phyloP scores from a whole-genome alignment of 2,329 filamentous ascomycete species.

The Colletotrichum tropicale region DNA sequence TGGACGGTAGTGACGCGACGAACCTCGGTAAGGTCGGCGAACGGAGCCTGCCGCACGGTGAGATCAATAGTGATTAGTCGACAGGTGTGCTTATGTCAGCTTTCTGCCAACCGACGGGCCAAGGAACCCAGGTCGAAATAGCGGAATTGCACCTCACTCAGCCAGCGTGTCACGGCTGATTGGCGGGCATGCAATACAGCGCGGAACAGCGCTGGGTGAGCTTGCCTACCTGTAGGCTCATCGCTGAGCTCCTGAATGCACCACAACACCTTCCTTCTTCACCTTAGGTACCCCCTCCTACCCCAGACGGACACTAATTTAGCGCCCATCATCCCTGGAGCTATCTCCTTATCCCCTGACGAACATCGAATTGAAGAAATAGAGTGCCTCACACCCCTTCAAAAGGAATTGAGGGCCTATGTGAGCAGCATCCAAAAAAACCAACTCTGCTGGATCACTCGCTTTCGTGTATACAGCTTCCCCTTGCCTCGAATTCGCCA shows the following conservation, averaged over 20 bases:
- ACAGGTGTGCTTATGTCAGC: constrained; percentile 6
- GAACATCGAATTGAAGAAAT: neutral
- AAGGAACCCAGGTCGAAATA: neutral
- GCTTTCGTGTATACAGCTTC: neutral
- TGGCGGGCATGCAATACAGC: neutral
- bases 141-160: neutral
- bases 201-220: neutral
- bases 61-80: constrained; percentile 5
- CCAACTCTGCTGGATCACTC: neutral
- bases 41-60: neutral
- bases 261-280: neutral
- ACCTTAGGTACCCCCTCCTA: neutral
- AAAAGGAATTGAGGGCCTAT: neutral
- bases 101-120: neutral
- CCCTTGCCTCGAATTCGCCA: neutral
- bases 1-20: neutral
- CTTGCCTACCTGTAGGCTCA: neutral
- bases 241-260: neutral
- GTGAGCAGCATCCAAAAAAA: neutral
- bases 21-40: constrained; percentile 11
- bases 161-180: neutral
- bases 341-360: neutral
- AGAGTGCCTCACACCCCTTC: neutral
- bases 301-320: neutral
- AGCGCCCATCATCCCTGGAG: neutral